Evolutionary conservation across 768 basidiomycete genomes (phyloP).

Genomic region (Boletus pseudopeckii): DNA sequence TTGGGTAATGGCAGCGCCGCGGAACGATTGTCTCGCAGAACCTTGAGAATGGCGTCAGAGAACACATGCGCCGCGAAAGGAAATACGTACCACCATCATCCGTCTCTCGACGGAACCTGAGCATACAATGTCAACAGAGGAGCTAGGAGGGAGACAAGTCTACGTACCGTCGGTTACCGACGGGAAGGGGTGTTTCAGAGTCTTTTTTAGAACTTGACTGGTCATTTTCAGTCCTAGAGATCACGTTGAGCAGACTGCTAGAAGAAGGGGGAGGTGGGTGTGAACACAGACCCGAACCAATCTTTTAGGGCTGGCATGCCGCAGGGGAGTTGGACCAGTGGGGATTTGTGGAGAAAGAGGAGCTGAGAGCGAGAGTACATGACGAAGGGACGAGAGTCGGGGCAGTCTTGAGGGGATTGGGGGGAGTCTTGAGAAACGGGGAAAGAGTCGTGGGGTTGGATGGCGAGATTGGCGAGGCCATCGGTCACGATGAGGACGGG

Average conservation of each 20-base stretch:
- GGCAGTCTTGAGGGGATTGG: conserved; percentile 17
- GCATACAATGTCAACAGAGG: conserved; percentile 9
- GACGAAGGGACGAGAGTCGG: conserved; percentile 42
- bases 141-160: not conserved
- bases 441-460: conserved; percentile 18
- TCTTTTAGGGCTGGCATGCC: conserved; percentile 81
- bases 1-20: conserved; percentile 60
- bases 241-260: conserved; percentile 18
- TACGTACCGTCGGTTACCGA: conserved; percentile 61
- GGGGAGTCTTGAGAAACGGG: conserved; percentile 9
- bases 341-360: conserved; percentile 68
- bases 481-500: conserved; percentile 30
- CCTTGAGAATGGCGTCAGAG: conserved; percentile 36
- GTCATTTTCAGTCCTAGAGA: conserved; percentile 46
- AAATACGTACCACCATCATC: conserved; percentile 63
- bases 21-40: conserved; percentile 62
- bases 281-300: conserved; percentile 77
- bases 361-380: conserved; percentile 71
- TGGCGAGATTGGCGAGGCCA: conserved; percentile 32
- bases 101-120: conserved; percentile 70
- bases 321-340: conserved; percentile 63
- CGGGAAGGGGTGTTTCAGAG: conserved; percentile 48
- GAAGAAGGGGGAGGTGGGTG: conserved; percentile 11
- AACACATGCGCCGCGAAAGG: conserved; percentile 1
- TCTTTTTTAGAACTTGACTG: conserved; percentile 53